Base-by-base conservation (phyloP, 2,329 filamentous ascomycete species). In the Fusarium avenaceum region DNA sequence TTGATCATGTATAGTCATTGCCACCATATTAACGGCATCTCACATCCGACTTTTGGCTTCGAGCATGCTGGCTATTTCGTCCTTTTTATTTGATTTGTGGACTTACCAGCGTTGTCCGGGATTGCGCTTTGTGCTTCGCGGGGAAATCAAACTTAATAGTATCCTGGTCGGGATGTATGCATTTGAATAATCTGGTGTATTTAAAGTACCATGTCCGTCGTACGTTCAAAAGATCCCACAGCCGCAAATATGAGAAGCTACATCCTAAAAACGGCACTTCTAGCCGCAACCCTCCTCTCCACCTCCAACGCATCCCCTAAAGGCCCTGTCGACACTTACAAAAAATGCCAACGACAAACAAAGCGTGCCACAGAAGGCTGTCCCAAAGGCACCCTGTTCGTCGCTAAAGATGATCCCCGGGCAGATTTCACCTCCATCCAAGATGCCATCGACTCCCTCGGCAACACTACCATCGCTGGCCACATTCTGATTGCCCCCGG, bases 401-500 rank as follows among this genome's bases (percentile, higher is more conserved):
- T 83, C n/a, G 79, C 77, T 61, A 74, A 76, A 35, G 68, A 74
- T 24, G 74, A 77, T 46, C 50, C 73, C 6, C 67, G 55, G n/a
- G 81, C 80, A 7, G 69, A 75, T 30, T 83, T 82, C 63, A 72
- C 61, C 35, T 78, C 74, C 6, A 80, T 83, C 42, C 79, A 81
- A 63, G 72, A 76, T 28, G 81, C 81, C 10, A 82, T 83, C 30
- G 67, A 75, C 22, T 82, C 79, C 2, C 59, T 82, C 0, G 76
- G 78, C 0, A 77, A 81, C 35, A 73, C 70, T 17, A 73, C 68
- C 10, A 45, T 28, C 1, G 35, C 68, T 9, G 62, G 63, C 0
- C 58, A 70, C 19, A 90, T 91, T 67, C 82, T 91, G 14, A 84
- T 91, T 45, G 83, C 85, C 0, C 81, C 87, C 0, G 89, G 89